Percentiles rank a stretch among this genome's conserved stretches.
phyloP scores from a whole-genome alignment of 164 flowering plant genomes.

The Pachysandra terminalis region DNA sequence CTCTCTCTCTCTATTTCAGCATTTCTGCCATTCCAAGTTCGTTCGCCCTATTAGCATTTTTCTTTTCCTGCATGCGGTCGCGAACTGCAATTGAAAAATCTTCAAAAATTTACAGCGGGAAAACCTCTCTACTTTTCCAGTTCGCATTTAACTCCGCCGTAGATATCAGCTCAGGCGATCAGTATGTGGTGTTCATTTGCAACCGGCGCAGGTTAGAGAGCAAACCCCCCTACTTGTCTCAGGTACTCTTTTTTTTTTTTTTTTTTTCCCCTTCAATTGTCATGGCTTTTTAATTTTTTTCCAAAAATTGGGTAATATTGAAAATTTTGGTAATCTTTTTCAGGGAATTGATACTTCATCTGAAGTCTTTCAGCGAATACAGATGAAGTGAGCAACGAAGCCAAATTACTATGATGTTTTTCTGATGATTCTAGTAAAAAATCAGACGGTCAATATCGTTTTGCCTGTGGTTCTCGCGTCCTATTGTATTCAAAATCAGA shows the following conservation, averaged over 20 bases:
- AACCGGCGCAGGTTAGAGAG: conserved; percentile 49
- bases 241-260: conserved; percentile 26
- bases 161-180: conserved; percentile 9
- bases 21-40: neutral
- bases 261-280: neutral
- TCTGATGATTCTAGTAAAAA: no score
- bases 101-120: conserved; percentile 57
- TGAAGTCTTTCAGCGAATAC: conserved; percentile 47
- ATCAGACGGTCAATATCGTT: no score
- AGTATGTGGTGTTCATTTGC: conserved; percentile 62
- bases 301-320: neutral
- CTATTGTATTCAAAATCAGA: no score
- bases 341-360: conserved; percentile 73
- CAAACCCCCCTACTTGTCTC: conserved; percentile 81
- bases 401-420: no score
- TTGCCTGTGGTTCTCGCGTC: no score
- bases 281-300: neutral
- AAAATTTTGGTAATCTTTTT: neutral
- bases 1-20: conserved; percentile 1
- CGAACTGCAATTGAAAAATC: no score
- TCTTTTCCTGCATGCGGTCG: neutral
- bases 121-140: conserved; percentile 85
- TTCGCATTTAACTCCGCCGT: conserved; percentile 59
- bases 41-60: neutral
- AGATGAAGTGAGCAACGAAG: conserved; percentile 66